phyloP scores from a whole-genome alignment of 768 basidiomycete species.

The Trametes gibbosa region DNA sequence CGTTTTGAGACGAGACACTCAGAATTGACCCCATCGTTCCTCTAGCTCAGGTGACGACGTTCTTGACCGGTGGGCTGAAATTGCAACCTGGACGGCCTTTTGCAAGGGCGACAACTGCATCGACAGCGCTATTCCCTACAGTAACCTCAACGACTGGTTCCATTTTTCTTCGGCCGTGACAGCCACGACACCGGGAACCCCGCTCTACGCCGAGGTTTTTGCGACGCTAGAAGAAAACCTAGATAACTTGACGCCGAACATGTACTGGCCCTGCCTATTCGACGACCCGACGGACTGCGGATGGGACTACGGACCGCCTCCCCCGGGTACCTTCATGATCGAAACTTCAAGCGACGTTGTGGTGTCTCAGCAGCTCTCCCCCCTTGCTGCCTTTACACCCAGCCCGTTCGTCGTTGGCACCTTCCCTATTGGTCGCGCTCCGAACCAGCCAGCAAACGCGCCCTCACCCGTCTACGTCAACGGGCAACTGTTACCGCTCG shows the following conservation, averaged over 20 bases:
- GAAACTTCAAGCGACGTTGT: neutral
- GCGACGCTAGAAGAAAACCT: neutral
- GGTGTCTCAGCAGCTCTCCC: neutral
- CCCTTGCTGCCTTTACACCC: neutral
- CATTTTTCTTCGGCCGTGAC: slow-evolving; percentile 2
- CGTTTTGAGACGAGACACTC: neutral
- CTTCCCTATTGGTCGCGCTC: neutral
- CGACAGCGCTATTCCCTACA: neutral
- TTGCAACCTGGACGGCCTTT: slow-evolving; percentile 3
- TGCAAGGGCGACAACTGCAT: neutral
- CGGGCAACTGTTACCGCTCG: neutral
- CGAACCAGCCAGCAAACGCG: neutral
- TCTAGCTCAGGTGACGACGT: slow-evolving; percentile 1
- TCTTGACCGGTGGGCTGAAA: neutral
- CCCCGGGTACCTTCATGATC: neutral
- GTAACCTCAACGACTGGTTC: slow-evolving; percentile 9
- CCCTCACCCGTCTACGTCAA: slow-evolving; percentile 1
- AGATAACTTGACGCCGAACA: neutral
- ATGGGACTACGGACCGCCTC: slow-evolving; percentile 1
- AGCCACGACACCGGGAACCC: neutral
- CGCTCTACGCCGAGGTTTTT: neutral
- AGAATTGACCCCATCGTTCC: neutral
- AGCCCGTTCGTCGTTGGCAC: neutral
- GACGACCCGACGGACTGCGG: slow-evolving; percentile 1
- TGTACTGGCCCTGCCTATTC: neutral